Conservation (phyloP, 73 alveolate genomes). For the Paramecium primaurelia region DNA sequence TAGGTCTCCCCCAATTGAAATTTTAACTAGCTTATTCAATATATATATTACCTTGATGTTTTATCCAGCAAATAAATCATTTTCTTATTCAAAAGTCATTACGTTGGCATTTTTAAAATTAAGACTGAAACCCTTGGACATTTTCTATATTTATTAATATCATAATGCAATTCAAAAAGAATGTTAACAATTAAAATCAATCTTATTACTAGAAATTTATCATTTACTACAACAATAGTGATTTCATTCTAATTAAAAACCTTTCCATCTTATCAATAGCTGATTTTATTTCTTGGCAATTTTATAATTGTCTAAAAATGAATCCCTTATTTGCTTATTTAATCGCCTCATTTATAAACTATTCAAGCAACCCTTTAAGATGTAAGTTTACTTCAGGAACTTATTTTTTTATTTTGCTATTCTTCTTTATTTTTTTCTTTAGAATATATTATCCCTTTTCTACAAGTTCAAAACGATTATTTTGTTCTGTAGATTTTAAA, state of each 20-base stretch:
- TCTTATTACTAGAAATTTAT: not conserved
- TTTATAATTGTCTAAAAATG: not conserved
- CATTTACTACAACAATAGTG: not conserved
- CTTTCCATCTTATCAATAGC: not conserved
- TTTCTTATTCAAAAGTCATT: slow-evolving; percentile 38
- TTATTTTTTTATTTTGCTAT: not conserved
- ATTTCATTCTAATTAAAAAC: not conserved
- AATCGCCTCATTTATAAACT: not conserved
- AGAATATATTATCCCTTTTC: not conserved
- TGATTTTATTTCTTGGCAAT: not conserved
- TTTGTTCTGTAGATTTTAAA: not conserved
- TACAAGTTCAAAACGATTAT: not conserved
- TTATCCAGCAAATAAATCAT: slow-evolving; percentile 37
- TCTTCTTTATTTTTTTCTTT: not conserved
- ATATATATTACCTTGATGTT: not conserved
- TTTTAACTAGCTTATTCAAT: not conserved
- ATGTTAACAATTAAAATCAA: not conserved
- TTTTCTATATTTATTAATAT: not conserved
- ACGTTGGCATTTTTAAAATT: slow-evolving; percentile 17
- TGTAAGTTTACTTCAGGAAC: not conserved
- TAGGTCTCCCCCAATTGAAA: not conserved
- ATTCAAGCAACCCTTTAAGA: not conserved
- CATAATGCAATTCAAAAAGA: not conserved
- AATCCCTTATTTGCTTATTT: not conserved
- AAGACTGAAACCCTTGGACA: slow-evolving; percentile 25